Evolutionary conservation across 495 filamentous ascomycete genomes (phyloP).

Genomic region (Aspergillus biplanus): DNA sequence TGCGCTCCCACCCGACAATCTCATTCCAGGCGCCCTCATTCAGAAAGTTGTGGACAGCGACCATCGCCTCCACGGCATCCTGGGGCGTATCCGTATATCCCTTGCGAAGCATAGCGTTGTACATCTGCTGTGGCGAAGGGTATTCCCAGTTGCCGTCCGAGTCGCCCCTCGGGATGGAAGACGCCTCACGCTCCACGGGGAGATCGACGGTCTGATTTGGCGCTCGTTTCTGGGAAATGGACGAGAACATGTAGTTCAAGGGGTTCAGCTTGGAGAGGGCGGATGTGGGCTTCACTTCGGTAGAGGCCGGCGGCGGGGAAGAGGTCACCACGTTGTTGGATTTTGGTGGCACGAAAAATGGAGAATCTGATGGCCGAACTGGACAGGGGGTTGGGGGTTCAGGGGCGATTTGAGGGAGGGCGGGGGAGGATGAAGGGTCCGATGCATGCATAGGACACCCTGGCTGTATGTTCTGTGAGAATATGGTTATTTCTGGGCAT

Average conservation of each 20-base stretch:
- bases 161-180: constrained; percentile 84
- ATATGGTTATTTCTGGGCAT: constrained; percentile 7
- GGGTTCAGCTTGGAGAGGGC: constrained; percentile 80
- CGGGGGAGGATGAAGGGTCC: constrained; percentile 43
- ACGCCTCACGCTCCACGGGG: constrained; percentile 75
- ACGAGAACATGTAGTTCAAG: constrained; percentile 93
- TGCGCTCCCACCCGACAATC: constrained; percentile 87
- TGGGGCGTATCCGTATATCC: constrained; percentile 92
- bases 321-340: constrained; percentile 22
- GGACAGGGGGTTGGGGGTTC: constrained; percentile 56
- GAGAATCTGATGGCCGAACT: constrained; percentile 50
- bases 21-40: constrained; percentile 97
- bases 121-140: constrained; percentile 98
- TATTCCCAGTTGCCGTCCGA: constrained; percentile 88
- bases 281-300: constrained; percentile 38
- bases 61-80: constrained; percentile 95
- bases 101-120: constrained; percentile 94
- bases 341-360: constrained; percentile 42
- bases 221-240: constrained; percentile 77
- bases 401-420: constrained; percentile 45
- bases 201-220: constrained; percentile 72
- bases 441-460: constrained; percentile 89
- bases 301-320: constrained; percentile 28
- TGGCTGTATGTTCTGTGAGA: constrained; percentile 61
- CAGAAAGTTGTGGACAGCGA: constrained; percentile 94